Evolutionary conservation across 192 early-diverging fungal genomes (phyloP).

Genomic region (Linnemannia hyalina): DNA sequence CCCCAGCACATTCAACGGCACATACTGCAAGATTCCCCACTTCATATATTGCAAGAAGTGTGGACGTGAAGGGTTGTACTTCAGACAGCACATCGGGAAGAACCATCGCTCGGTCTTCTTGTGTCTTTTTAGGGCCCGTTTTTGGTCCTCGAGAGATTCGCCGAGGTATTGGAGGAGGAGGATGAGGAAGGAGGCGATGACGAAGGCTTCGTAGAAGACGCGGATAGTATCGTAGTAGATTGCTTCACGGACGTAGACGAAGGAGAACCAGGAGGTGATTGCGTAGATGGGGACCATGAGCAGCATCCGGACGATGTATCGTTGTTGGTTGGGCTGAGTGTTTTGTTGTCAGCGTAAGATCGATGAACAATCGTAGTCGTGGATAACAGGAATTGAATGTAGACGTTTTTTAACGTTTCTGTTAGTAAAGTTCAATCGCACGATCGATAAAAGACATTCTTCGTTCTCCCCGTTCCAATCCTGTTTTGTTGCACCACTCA

Average conservation of each 20-base stretch:
- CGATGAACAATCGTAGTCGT: neutral
- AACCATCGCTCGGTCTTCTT: slow-evolving; percentile 68
- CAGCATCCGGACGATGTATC: slow-evolving; percentile 81
- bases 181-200: slow-evolving; percentile 79
- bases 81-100: slow-evolving; percentile 73
- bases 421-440: neutral
- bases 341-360: neutral
- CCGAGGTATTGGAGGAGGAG: slow-evolving; percentile 81
- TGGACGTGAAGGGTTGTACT: slow-evolving; percentile 69
- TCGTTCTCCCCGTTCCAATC: neutral
- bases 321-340: slow-evolving; percentile 72
- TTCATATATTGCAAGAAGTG: slow-evolving; percentile 72
- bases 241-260: slow-evolving; percentile 76
- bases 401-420: neutral
- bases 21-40: slow-evolving; percentile 81
- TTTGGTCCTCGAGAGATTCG: slow-evolving; percentile 59
- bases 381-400: neutral
- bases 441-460: neutral
- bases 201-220: slow-evolving; percentile 80
- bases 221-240: slow-evolving; percentile 77
- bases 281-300: slow-evolving; percentile 83
- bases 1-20: slow-evolving; percentile 67
- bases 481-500: neutral
- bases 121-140: slow-evolving; percentile 54
- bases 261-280: slow-evolving; percentile 76